Conservation (phyloP, 768 basidiomycete species). For the Galerina sulciceps region DNA sequence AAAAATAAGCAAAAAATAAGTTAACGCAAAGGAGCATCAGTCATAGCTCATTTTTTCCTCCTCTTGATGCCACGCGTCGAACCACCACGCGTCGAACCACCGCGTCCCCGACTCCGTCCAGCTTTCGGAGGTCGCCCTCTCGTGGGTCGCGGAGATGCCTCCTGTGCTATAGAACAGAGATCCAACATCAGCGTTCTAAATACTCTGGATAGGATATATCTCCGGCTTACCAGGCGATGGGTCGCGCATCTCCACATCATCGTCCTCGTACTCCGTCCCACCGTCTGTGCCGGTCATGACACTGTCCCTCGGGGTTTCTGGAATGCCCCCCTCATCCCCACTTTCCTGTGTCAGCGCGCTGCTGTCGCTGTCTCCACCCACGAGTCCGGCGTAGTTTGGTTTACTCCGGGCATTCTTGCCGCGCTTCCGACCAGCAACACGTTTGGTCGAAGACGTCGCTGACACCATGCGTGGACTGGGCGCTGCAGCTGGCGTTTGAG, state of each 20-base stretch:
- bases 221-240: constrained; percentile 55
- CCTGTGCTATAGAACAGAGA: constrained; percentile 29
- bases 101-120: constrained; percentile 34
- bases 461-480: constrained; percentile 28
- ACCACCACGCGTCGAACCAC: constrained; percentile 26
- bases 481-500: constrained; percentile 24
- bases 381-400: constrained; percentile 71
- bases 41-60: constrained; percentile 44
- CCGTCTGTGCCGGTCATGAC: constrained; percentile 74
- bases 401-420: constrained; percentile 52
- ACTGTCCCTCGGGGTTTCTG: constrained; percentile 66
- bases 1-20: neutral
- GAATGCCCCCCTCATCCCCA: constrained; percentile 63
- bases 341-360: constrained; percentile 85
- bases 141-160: constrained; percentile 41
- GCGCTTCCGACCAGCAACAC: constrained; percentile 26
- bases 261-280: constrained; percentile 76
- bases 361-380: constrained; percentile 83
- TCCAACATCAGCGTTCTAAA: constrained; percentile 1
- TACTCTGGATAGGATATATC: neutral
- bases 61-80: constrained; percentile 46
- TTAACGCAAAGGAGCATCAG: constrained; percentile 4
- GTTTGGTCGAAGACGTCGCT: constrained; percentile 16
- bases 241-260: constrained; percentile 62
- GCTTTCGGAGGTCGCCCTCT: constrained; percentile 37